These are phyloP conservation scores for Castanea mollissima DNA, from an alignment of 306 rosid genomes.

Conservation along the genomic window DNA sequence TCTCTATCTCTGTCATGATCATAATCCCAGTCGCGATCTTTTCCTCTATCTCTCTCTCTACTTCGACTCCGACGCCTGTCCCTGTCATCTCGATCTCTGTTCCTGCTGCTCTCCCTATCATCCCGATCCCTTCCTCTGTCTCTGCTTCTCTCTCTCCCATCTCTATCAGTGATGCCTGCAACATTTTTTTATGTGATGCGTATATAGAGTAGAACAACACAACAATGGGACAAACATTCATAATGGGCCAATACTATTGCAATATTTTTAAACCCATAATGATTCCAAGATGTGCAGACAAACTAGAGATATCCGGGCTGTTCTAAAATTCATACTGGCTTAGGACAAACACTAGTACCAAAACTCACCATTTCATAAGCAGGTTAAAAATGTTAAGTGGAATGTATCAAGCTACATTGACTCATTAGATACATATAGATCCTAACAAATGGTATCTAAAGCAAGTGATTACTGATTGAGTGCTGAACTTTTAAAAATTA, in stretches of 20 bases:
- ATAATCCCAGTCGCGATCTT: slow-evolving; percentile 67
- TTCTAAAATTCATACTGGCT: not conserved
- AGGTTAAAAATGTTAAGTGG: not conserved
- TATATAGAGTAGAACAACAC: not conserved
- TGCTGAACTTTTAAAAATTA: not conserved
- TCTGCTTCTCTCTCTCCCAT: slow-evolving; percentile 75
- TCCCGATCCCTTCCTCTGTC: slow-evolving; percentile 74
- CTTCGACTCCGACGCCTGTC: slow-evolving; percentile 73
- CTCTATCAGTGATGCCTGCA: slow-evolving; percentile 73
- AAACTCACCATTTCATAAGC: not conserved
- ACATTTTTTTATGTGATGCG: slow-evolving; percentile 9
- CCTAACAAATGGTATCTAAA: not conserved
- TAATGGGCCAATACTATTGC: not conserved
- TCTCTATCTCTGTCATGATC: slow-evolving; percentile 62
- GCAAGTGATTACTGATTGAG: not conserved
- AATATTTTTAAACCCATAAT: not conserved
- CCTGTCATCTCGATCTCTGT: slow-evolving; percentile 57
- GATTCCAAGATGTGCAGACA: not conserved
- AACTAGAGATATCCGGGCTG: not conserved
- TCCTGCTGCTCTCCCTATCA: slow-evolving; percentile 57
- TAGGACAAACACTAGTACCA: not conserved
- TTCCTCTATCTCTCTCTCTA: slow-evolving; percentile 75
- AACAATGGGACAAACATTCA: not conserved
- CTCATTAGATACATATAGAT: not conserved
- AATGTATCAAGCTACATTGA: not conserved